Percentiles rank a stretch among this genome's conserved stretches.
phyloP scores from a whole-genome alignment of 2,329 filamentous ascomycete genomes.

The Ophiocordyceps polyrhachis-furcata region DNA sequence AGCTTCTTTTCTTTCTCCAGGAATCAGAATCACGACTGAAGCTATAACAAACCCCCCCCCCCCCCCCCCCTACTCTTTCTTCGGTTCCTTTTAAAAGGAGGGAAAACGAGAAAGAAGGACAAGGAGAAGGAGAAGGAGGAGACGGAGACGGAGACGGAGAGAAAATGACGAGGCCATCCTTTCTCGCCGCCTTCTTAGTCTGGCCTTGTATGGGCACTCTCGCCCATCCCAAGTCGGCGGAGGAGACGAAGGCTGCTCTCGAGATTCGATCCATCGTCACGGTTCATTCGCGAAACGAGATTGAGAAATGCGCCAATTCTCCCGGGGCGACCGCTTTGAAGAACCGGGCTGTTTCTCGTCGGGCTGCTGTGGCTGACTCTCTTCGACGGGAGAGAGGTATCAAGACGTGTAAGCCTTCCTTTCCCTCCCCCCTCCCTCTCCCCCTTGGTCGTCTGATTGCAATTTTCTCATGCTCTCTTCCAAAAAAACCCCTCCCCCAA shows the following conservation, averaged over 20 bases:
- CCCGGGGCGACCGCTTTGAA: slow-evolving; percentile 1
- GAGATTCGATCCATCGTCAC: slow-evolving; percentile 1
- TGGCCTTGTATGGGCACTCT: slow-evolving; percentile 6
- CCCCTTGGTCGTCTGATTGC: neutral
- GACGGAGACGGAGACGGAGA: too few relatives aligned
- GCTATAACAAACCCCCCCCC: neutral
- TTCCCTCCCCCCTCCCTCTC: neutral
- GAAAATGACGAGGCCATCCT: slow-evolving; percentile 5
- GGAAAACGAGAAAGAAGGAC: neutral
- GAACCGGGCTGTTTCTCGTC: slow-evolving; percentile 3
- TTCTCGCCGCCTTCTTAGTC: slow-evolving; percentile 10
- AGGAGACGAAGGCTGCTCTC: slow-evolving; percentile 1
- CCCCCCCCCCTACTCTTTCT: too few relatives aligned
- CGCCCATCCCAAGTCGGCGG: slow-evolving; percentile 5
- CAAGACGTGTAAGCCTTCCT: slow-evolving; percentile 1
- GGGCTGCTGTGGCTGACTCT: slow-evolving; percentile 2
- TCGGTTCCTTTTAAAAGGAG: too few relatives aligned
- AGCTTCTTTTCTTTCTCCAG: too few relatives aligned
- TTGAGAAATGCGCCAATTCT: slow-evolving; percentile 1
- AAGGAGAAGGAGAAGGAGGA: neutral
- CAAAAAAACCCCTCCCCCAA: neutral
- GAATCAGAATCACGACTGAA: too few relatives aligned
- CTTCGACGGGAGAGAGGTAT: slow-evolving; percentile 3
- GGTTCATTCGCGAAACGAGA: slow-evolving; percentile 2
- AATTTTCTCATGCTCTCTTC: neutral